These are phyloP conservation scores for Phytomonas francai DNA, from an alignment of 208 protist species.

Conservation along the genomic window DNA sequence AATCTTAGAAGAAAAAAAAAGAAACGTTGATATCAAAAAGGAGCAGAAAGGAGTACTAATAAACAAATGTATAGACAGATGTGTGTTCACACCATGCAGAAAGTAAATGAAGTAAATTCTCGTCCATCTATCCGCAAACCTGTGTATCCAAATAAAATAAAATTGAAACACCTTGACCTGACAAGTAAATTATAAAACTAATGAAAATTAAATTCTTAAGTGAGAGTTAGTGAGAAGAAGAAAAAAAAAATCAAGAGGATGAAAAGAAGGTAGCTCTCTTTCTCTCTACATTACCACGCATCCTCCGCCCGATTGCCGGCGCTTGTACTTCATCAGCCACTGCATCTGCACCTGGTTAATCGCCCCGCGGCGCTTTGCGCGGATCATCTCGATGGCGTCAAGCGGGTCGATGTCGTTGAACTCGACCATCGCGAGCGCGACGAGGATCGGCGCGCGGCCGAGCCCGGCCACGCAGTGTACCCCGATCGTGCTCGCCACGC, in stretches of 20 bases:
- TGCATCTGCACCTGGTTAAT: constrained; percentile 91
- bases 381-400: constrained; percentile 78
- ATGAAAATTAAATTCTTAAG: constrained; percentile 1
- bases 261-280: background rate
- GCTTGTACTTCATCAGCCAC: constrained; percentile 86
- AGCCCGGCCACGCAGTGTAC: constrained; percentile 92
- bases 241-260: constrained; percentile 13
- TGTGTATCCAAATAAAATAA: constrained; percentile 6
- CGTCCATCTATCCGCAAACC: background rate
- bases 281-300: constrained; percentile 59
- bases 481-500: constrained; percentile 42
- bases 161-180: background rate
- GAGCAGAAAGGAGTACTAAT: constrained; percentile 1
- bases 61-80: background rate
- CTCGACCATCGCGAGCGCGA: constrained; percentile 90
- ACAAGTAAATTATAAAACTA: background rate
- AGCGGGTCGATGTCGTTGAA: constrained; percentile 61
- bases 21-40: background rate
- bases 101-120: background rate
- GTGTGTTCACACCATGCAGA: background rate
- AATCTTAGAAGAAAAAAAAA: constrained; percentile 8
- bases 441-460: constrained; percentile 86
- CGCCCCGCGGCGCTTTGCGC: constrained; percentile 71
- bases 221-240: constrained; percentile 1
- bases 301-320: constrained; percentile 24